Evolutionary conservation across 805 yeast species (phyloP).

Genomic region (Saccharomyces paradoxus): DNA sequence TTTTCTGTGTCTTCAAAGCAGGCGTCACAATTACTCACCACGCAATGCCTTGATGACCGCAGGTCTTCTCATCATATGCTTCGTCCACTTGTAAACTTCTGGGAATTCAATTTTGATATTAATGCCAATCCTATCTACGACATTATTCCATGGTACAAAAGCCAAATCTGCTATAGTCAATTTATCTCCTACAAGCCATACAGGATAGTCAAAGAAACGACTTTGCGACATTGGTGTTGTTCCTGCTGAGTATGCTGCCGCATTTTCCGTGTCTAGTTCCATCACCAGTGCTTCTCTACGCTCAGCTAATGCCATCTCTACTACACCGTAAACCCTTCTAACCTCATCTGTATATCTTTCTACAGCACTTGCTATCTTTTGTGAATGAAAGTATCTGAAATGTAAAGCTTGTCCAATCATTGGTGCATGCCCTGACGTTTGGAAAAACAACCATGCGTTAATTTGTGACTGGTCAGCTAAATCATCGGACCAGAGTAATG

Average conservation of each 20-base stretch:
- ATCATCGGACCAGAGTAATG: slow-evolving; percentile 68
- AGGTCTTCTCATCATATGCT: slow-evolving; percentile 90
- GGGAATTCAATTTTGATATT: slow-evolving; percentile 83
- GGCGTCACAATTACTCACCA: slow-evolving; percentile 42
- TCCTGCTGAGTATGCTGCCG: slow-evolving; percentile 80
- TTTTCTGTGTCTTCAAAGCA: background rate
- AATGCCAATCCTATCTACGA: slow-evolving; percentile 86
- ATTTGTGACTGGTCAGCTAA: slow-evolving; percentile 76
- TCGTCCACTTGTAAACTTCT: slow-evolving; percentile 93
- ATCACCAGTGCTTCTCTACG: slow-evolving; percentile 80
- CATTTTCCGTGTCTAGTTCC: slow-evolving; percentile 83
- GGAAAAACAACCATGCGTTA: slow-evolving; percentile 85
- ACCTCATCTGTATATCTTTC: slow-evolving; percentile 90
- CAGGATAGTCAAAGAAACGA: slow-evolving; percentile 83
- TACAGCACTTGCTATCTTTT: slow-evolving; percentile 78
- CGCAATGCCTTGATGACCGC: slow-evolving; percentile 81
- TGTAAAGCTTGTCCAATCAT: slow-evolving; percentile 97
- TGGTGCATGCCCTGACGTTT: slow-evolving; percentile 96
- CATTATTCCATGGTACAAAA: slow-evolving; percentile 96
- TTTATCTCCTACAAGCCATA: slow-evolving; percentile 87
- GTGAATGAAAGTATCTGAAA: slow-evolving; percentile 83
- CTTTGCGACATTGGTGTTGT: slow-evolving; percentile 80
- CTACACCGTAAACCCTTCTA: slow-evolving; percentile 83
- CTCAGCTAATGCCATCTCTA: slow-evolving; percentile 92
- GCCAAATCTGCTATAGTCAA: slow-evolving; percentile 82